Evolutionary conservation across 1,284 basidiomycete species (phyloP).

Genomic region (Irpex sp.): DNA sequence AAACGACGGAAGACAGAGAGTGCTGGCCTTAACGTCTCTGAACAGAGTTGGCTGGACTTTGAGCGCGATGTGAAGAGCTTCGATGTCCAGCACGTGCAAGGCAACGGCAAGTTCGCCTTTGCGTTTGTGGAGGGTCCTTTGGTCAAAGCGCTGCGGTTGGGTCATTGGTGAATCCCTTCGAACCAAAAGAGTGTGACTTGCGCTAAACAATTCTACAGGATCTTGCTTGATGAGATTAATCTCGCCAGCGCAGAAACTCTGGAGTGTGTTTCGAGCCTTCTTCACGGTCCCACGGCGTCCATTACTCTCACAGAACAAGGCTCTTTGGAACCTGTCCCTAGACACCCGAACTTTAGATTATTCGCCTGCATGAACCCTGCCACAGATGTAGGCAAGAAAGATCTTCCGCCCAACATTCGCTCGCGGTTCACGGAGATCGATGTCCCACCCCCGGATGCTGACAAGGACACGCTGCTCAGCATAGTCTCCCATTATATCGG

Average conservation of each 20-base stretch:
- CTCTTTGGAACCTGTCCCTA: conserved; percentile 84
- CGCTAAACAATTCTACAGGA: conserved; percentile 44
- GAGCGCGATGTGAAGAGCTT: conserved; percentile 76
- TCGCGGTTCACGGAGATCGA: conserved; percentile 95
- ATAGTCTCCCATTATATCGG: conserved; percentile 94
- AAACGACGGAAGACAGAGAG: conserved; percentile 75
- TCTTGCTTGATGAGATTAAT: conserved; percentile 96
- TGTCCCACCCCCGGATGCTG: conserved; percentile 89
- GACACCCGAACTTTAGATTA: conserved; percentile 93
- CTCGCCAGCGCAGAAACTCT: conserved; percentile 93
- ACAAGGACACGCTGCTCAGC: conserved; percentile 85
- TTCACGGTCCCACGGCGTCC: conserved; percentile 84
- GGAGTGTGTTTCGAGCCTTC: conserved; percentile 86
- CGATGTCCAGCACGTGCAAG: conserved; percentile 81
- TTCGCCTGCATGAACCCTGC: conserved; percentile 99
- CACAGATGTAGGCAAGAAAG: conserved; percentile 98
- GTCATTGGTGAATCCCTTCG: conserved; percentile 74
- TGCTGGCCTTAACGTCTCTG: conserved; percentile 40
- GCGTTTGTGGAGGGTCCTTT: conserved; percentile 96
- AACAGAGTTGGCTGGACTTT: conserved; percentile 72
- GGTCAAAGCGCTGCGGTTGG: conserved; percentile 85
- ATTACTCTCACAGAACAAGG: conserved; percentile 95
- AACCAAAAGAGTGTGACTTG: not conserved
- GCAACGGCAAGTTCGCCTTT: conserved; percentile 88
- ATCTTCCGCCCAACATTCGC: conserved; percentile 88